Conservation (phyloP, 1,284 basidiomycete genomes). For the Ustilago curta region DNA sequence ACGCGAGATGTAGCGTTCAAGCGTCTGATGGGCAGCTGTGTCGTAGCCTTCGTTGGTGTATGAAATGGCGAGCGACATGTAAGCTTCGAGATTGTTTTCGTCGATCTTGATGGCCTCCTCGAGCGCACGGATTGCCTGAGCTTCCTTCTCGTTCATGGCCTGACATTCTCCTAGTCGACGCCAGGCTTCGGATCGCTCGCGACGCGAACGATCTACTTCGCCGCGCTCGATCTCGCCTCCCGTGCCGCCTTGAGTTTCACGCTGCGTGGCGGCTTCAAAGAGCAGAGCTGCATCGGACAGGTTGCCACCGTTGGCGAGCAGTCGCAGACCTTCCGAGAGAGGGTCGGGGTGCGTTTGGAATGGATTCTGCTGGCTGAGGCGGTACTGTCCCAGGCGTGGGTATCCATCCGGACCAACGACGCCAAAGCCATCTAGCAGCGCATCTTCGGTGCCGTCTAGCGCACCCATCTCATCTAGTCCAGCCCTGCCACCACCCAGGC, state of each 20-base stretch:
- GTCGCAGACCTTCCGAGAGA: constrained; percentile 74
- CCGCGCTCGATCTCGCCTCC: constrained; percentile 79
- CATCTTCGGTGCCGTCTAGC: constrained; percentile 63
- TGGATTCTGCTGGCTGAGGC: constrained; percentile 73
- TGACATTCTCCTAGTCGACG: constrained; percentile 90
- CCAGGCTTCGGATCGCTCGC: constrained; percentile 83
- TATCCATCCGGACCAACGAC: constrained; percentile 62
- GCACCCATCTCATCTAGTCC: constrained; percentile 60
- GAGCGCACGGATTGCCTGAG: constrained; percentile 73
- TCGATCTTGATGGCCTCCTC: constrained; percentile 76
- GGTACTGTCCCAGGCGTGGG: constrained; percentile 63
- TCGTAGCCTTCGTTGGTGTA: constrained; percentile 97
- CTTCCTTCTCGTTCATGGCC: constrained; percentile 89
- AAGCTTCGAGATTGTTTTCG: constrained; percentile 76
- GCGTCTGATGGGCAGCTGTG: constrained; percentile 84
- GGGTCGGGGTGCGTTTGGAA: constrained; percentile 74
- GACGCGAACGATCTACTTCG: constrained; percentile 62
- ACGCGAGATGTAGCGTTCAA: constrained; percentile 86
- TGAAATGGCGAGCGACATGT: constrained; percentile 81
- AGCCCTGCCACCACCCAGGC: constrained; percentile 56
- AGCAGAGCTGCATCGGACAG: constrained; percentile 85
- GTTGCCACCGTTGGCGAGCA: constrained; percentile 80
- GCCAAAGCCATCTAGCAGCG: constrained; percentile 58
- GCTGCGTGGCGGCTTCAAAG: constrained; percentile 80
- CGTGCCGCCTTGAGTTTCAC: constrained; percentile 48